Conservation (phyloP, 2,329 filamentous ascomycete species). For the Karstenula rhodostoma region DNA sequence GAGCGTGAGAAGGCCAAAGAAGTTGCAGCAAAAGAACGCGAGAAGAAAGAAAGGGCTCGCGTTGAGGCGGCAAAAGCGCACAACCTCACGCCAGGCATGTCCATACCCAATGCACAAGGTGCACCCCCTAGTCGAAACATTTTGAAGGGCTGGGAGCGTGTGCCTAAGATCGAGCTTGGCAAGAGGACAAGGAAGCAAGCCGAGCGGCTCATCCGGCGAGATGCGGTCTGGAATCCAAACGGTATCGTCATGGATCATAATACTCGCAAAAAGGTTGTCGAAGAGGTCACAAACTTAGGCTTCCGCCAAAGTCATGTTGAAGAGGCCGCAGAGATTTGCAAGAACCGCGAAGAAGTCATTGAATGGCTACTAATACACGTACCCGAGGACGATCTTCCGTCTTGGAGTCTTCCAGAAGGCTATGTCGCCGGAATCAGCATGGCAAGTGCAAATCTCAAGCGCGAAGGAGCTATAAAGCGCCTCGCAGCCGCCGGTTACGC, state of each 20-base stretch:
- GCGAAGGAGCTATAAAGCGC: constrained; percentile 82
- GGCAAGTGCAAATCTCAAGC: constrained; percentile 79
- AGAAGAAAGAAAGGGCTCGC: constrained; percentile 65
- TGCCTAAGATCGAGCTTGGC: constrained; percentile 93
- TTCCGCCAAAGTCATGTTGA: constrained; percentile 90
- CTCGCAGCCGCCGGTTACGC: constrained; percentile 86
- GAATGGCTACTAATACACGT: constrained; percentile 98
- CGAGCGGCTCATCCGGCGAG: constrained; percentile 78
- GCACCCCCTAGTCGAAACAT: constrained; percentile 48
- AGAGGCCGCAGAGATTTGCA: constrained; percentile 87
- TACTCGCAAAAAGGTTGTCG: constrained; percentile 68
- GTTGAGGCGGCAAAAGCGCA: constrained; percentile 70
- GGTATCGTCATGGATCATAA: constrained; percentile 68
- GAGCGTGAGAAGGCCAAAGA: constrained; percentile 82
- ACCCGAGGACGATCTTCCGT: constrained; percentile 93
- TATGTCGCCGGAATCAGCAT: constrained; percentile 92
- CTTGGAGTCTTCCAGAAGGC: constrained; percentile 89
- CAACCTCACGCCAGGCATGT: constrained; percentile 51
- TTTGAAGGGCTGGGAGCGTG: constrained; percentile 81
- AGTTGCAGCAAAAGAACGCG: constrained; percentile 79
- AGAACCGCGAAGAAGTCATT: constrained; percentile 88
- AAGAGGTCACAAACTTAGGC: constrained; percentile 78
- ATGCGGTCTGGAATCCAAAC: constrained; percentile 88
- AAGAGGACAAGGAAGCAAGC: constrained; percentile 79
- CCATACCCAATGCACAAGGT: constrained; percentile 37